phyloP scores from a whole-genome alignment of 371 early-diverging fungal species.

The Apophysomyces trapeziformis region DNA sequence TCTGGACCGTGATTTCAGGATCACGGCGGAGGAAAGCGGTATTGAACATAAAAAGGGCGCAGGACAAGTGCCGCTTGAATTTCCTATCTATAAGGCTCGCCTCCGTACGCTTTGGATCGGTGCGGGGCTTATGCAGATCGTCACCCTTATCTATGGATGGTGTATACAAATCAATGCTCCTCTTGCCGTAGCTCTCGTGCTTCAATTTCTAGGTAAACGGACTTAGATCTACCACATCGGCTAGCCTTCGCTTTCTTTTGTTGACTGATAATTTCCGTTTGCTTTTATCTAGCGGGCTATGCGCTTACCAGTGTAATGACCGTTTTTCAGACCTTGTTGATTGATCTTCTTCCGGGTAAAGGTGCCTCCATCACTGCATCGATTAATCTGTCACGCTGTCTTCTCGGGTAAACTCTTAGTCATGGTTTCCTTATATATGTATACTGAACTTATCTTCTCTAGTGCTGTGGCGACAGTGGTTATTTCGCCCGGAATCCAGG shows the following conservation, averaged over 20 bases:
- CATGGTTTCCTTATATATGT: neutral
- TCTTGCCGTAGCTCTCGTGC: constrained; percentile 30
- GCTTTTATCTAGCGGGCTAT: constrained; percentile 23
- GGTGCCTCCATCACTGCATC: constrained; percentile 50
- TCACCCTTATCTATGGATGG: constrained; percentile 41
- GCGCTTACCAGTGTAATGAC: constrained; percentile 21
- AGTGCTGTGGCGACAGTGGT: constrained; percentile 33
- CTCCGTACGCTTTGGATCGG: constrained; percentile 30
- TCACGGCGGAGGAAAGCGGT: constrained; percentile 19
- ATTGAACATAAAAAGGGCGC: constrained; percentile 15
- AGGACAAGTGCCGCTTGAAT: constrained; percentile 23
- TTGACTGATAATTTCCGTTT: no score
- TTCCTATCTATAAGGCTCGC: constrained; percentile 37
- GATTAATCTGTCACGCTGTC: constrained; percentile 45
- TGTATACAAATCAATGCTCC: constrained; percentile 24
- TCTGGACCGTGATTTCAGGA: constrained; percentile 38
- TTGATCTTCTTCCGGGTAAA: constrained; percentile 45
- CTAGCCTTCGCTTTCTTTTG: neutral
- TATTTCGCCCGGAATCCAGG: constrained; percentile 38
- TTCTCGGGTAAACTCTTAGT: constrained; percentile 32
- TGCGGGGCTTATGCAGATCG: constrained; percentile 14
- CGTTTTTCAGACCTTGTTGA: constrained; percentile 35
- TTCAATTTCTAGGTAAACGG: constrained; percentile 38
- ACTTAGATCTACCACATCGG: neutral
- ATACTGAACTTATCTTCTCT: neutral